Evolutionary conservation across 2,329 filamentous ascomycete genomes (phyloP).

Genomic region (Diplodia corticola): DNA sequence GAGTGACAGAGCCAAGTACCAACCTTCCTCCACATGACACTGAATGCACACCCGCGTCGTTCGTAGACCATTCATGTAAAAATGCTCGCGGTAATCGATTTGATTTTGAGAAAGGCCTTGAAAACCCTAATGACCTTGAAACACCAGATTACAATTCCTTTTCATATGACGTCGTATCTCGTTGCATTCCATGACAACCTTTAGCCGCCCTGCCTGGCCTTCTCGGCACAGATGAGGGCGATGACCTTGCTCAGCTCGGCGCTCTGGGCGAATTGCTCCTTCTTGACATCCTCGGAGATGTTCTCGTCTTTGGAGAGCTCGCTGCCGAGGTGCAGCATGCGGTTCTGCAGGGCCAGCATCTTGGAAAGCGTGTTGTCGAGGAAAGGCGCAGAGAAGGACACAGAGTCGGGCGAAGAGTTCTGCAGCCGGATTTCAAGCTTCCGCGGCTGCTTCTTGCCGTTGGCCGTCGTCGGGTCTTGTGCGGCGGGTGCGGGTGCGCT

Average conservation of each 20-base stretch:
- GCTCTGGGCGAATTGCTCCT: constrained; percentile 52
- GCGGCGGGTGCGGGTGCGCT: constrained; percentile 28
- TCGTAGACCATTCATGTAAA: neutral
- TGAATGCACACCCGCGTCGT: neutral
- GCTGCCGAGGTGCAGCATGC: constrained; percentile 51
- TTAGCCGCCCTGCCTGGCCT: constrained; percentile 49
- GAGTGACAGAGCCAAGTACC: too few relatives aligned
- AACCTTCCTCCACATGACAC: too few relatives aligned
- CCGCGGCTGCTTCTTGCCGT: constrained; percentile 46
- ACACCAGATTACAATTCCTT: neutral
- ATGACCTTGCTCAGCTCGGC: constrained; percentile 53
- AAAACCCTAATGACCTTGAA: neutral
- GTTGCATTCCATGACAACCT: neutral
- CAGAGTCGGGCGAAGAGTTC: constrained; percentile 38
- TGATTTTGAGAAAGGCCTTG: neutral
- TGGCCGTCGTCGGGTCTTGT: constrained; percentile 26
- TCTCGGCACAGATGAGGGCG: constrained; percentile 54
- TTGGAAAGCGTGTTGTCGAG: constrained; percentile 55
- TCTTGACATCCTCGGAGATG: constrained; percentile 49
- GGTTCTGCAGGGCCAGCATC: constrained; percentile 51
- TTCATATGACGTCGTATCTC: neutral
- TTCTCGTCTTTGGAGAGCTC: constrained; percentile 40
- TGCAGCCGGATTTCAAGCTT: constrained; percentile 54
- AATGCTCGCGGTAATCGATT: neutral
- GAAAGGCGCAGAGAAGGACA: constrained; percentile 55